phyloP scores from a whole-genome alignment of 306 rosid species.

The Ammopiptanthus mongolicus region DNA sequence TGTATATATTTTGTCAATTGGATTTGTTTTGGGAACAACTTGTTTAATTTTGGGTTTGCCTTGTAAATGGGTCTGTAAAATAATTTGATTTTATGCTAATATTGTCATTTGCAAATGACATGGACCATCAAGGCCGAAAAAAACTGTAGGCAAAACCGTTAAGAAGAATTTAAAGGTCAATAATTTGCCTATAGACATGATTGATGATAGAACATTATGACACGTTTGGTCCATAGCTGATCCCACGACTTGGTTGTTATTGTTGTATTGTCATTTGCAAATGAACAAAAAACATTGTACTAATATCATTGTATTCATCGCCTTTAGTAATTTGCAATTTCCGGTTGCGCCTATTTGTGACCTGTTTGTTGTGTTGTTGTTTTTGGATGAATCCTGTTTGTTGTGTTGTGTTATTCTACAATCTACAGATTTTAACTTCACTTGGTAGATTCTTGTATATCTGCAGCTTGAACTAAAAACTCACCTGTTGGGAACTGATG shows the following conservation, averaged over 20 bases:
- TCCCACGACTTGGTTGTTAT: no score
- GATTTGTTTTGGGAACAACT: neutral
- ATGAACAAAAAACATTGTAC: neutral
- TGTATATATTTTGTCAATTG: neutral
- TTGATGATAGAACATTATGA: no score
- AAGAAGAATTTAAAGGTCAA: no score
- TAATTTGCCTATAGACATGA: no score
- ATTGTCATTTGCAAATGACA: conserved; percentile 10
- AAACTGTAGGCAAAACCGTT: no score
- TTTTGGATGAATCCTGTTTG: no score
- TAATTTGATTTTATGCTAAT: conserved; percentile 2
- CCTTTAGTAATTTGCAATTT: neutral
- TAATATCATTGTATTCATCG: neutral
- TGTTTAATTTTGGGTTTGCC: conserved; percentile 9
- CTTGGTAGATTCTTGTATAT: neutral
- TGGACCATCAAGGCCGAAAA: no score
- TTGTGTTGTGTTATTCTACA: neutral
- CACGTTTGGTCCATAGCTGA: no score
- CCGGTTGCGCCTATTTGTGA: neutral
- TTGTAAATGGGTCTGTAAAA: neutral
- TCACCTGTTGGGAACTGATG: neutral
- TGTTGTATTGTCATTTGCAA: conserved; percentile 9
- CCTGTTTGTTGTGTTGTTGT: neutral
- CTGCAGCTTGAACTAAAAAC: neutral
- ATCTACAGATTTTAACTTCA: neutral